Evolutionary conservation across 306 rosid species (phyloP), one percentile per base, ranked within the genome.

Genomic region (Cicer judaicum): DNA sequence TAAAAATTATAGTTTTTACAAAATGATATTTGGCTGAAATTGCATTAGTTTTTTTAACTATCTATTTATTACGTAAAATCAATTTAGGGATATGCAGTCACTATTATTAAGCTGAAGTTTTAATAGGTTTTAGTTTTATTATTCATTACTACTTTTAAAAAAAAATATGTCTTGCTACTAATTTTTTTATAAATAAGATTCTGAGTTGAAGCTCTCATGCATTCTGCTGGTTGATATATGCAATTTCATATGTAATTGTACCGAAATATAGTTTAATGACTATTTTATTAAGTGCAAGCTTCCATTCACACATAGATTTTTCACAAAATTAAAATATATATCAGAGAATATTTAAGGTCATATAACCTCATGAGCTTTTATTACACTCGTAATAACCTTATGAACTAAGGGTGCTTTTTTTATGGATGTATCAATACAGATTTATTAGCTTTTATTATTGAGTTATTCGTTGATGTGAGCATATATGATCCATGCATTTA

Each of bases 401-500:
- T 77, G 57, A 42, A 73, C 52, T 59, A 67, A 52, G 46, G 60
- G 39, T 12, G 24, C 57, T 43, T 61, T 60, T 13, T 34, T 12
- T 7, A 43, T 21, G 54, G 18, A 69, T 70, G 60, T 15, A 12
- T 53, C 43, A 24, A 62, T 40, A 14, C 24, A 13, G 8, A 4
- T 34, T 34, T 7, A 43, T 21, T 49, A 40, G 29, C 44, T 41
- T 70, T 47, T 48, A 42, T 50, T 41, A 39, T 52, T 61, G 34
- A 13, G 34, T 64, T 65, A 53, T 42, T 47, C 3, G 24, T 46
- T 13, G 64, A 40, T 13, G 44, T 34, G 47, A 57, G 64, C 21
- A 61, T 69, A 60, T 70, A 60, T 70, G 64, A 49, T 70, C 71
- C 59, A 67, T 41, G 49, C 65, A 42, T 71, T 61, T 62, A 70